Evolutionary conservation across 1,139 yeast species (phyloP).

Genomic region (Suhomyces anneliseae): DNA sequence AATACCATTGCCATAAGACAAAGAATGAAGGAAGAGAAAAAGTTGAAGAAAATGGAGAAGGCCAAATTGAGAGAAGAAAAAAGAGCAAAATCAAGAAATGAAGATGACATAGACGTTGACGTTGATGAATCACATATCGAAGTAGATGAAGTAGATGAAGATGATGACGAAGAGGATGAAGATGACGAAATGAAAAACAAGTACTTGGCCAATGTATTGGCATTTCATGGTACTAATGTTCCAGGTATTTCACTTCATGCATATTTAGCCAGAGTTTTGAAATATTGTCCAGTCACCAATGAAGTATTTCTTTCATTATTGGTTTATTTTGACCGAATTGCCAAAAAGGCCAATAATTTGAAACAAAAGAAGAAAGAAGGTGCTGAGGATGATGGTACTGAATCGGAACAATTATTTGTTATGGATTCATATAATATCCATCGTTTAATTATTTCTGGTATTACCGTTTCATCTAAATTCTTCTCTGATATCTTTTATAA

Average conservation of each 20-base stretch:
- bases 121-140: conserved; percentile 10
- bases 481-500: conserved; percentile 95
- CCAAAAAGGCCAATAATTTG: conserved; percentile 74
- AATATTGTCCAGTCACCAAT: conserved; percentile 96
- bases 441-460: conserved; percentile 91
- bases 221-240: conserved; percentile 93
- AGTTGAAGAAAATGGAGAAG: conserved; percentile 26
- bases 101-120: conserved; percentile 16
- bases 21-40: conserved; percentile 40
- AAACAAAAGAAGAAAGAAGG: conserved; percentile 25
- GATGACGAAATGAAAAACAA: conserved; percentile 52
- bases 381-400: conserved; percentile 14
- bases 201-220: conserved; percentile 73
- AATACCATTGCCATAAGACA: conserved; percentile 50
- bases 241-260: conserved; percentile 94
- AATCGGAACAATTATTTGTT: conserved; percentile 67
- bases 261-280: conserved; percentile 82
- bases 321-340: conserved; percentile 93
- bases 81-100: conserved; percentile 17
- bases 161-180: conserved; percentile 36
- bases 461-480: conserved; percentile 93
- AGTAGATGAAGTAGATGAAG: conserved; percentile 13
- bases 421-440: conserved; percentile 97
- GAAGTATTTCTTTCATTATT: conserved; percentile 88
- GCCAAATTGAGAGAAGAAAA: conserved; percentile 10